Evolutionary conservation across 495 filamentous ascomycete species (phyloP), one percentile per base, ranked within the genome.

Genomic region (Penicillium taxi): DNA sequence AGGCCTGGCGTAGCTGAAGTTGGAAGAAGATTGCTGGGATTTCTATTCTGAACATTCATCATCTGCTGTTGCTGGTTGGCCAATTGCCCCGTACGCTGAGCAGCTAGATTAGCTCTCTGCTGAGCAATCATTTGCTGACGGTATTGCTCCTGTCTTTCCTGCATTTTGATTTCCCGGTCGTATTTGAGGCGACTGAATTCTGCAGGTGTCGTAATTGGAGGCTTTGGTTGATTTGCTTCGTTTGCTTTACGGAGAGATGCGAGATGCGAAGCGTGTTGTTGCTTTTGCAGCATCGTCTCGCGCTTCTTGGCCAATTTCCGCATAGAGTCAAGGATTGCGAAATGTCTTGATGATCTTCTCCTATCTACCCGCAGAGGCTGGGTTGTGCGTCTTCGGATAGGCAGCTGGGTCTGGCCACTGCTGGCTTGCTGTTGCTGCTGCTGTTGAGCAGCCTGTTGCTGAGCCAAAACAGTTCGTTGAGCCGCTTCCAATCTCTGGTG

Each of bases 261-360:
- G 24, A 84, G 62, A 22, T 73, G 73, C 35, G 80, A 78, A 37
- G 74, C 71, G 53, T 93, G 84, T 53, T 87, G 81, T 45, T 90
- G 83, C 63, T 96, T 96, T 53, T 90, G 86, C 16, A 77, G 59
- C 26, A 74, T 72, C 4, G 80, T 81, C 65, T 98, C 91, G 26
- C 87, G 73, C 66, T 94, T 96, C 65, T 94, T 93, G 5, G 90
- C 90, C 42, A 93, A 55, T 57, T 96, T 98, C 26, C 88, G 78
- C 84, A 96, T 94, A 3, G 81, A 82, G 62, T 96, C 91, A 56
- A 96, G 79, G 35, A 96, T 67, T 13, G 82, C 82, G 39, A 96
- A 70, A 49, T 94, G 84, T 45, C 82, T 84, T 15, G 82, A 84
- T 34, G 87, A 86, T 50, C 85, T 75, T 39, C 87, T 73, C 37